These are phyloP conservation scores for Metschnikowia koreensis DNA, from an alignment of 805 yeast species.

Conservation along the genomic window DNA sequence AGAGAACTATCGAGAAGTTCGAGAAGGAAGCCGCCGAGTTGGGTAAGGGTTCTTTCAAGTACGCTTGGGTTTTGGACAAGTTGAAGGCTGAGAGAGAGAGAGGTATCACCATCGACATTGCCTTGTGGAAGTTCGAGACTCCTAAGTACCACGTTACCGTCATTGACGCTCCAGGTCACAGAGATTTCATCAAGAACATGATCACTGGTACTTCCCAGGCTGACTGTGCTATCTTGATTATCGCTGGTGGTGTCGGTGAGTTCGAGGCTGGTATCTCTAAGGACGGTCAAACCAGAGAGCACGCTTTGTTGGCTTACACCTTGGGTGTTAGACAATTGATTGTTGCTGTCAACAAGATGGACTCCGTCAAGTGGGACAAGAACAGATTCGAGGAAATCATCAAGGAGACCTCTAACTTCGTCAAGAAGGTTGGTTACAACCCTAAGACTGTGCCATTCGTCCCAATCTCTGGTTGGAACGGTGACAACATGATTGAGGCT, in stretches of 20 bases:
- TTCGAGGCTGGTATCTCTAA: conserved; percentile 94
- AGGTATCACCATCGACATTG: conserved; percentile 95
- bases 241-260: conserved; percentile 92
- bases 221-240: conserved; percentile 86
- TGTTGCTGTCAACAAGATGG: conserved; percentile 94
- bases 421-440: conserved; percentile 84
- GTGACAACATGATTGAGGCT: conserved; percentile 89
- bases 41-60: conserved; percentile 96
- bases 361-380: conserved; percentile 86
- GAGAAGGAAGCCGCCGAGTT: conserved; percentile 97
- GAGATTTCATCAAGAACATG: conserved; percentile 96
- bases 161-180: conserved; percentile 95
- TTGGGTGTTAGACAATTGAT: conserved; percentile 84
- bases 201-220: conserved; percentile 94
- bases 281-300: conserved; percentile 93
- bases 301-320: conserved; percentile 82
- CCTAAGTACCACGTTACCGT: conserved; percentile 87
- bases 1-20: conserved; percentile 97
- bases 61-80: conserved; percentile 97
- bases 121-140: conserved; percentile 91
- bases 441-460: conserved; percentile 82
- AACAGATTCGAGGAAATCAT: conserved; percentile 73
- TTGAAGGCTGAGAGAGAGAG: conserved; percentile 95
- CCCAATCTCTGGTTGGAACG: conserved; percentile 84
- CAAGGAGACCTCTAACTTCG: conserved; percentile 76